Evolutionary conservation across 1,284 basidiomycete species (phyloP), one percentile per base, ranked within the genome.

Genomic region (Cystobasidiaceae sp.): DNA sequence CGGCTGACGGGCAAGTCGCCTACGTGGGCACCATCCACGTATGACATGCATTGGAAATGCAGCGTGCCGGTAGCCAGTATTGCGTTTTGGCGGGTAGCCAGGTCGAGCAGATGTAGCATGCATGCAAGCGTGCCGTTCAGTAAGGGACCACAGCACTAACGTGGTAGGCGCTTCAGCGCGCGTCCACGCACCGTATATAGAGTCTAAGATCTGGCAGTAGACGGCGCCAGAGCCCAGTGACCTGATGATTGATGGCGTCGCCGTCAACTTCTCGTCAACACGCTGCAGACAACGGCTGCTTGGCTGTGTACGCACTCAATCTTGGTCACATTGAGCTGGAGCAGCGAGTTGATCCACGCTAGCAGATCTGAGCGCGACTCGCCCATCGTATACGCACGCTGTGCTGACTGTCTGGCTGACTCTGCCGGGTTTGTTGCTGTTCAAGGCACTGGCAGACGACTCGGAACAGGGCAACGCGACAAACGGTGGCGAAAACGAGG

Each of bases 281-380:
- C 15, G 21, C 23, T 17, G 17, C 13, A 43, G 37, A 28, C 55
- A 23, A 19, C 19, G n/a, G 39, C n/a, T 8, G 32, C 32, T 9
- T 7, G 23, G 25, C 5, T 25, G 25, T 5, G n/a, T n/a, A 23
- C 28, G 23, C 27, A 56, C 68, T 76, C 74, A 27, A 78, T 75
- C 79, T 97, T 97, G 32, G 88, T 91, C 79, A 96, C 93, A 79
- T 88, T 89, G 76, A 91, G 79, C 73, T 88, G 85, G 7, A 97
- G 83, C 21, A 98, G 85, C 50, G 94, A 90, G 79, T 97, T 97
- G 75, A 97, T 80, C 96, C 96, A 98, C 54, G 83, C 82, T 43
- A 98, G 76, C 32, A 98, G 83, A 75, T 98, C 96, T 50, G 89
- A 88, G 75, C 94, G 78, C 23, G 71, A 72, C 49, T 71, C 69